Evolutionary conservation across 768 basidiomycete species (phyloP).

Genomic region (Termitomyces sp.): DNA sequence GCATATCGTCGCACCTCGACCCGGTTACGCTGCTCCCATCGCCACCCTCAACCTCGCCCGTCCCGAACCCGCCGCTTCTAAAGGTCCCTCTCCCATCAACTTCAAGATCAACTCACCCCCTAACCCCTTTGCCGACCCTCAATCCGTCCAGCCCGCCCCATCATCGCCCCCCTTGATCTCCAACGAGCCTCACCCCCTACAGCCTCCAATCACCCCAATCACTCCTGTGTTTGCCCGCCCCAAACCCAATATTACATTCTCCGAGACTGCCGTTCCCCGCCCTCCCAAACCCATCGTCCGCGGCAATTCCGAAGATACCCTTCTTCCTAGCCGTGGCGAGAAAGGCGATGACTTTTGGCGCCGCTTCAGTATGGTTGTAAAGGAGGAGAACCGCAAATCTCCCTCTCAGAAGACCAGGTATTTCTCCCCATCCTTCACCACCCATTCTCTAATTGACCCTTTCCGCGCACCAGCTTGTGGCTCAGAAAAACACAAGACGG

Average conservation of each 20-base stretch:
- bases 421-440: neutral
- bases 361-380: constrained; percentile 81
- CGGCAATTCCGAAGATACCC: constrained; percentile 63
- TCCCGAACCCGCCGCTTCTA: constrained; percentile 39
- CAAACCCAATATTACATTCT: constrained; percentile 42
- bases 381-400: constrained; percentile 50
- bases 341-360: constrained; percentile 86
- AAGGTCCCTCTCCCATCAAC: constrained; percentile 18
- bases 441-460: no score
- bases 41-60: constrained; percentile 60
- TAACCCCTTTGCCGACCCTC: constrained; percentile 9
- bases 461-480: constrained; percentile 48
- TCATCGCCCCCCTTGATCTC: constrained; percentile 40
- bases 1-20: constrained; percentile 64
- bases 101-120: constrained; percentile 7
- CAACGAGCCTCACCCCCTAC: constrained; percentile 67
- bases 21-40: constrained; percentile 73
- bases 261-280: constrained; percentile 32
- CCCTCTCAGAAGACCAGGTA: constrained; percentile 40
- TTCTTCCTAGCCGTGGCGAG: constrained; percentile 67
- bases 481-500: constrained; percentile 61
- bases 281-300: constrained; percentile 57
- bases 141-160: constrained; percentile 19
- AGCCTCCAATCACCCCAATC: constrained; percentile 77
- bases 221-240: constrained; percentile 76